Conservation (phyloP, 495 filamentous ascomycete species). For the Hypoxylon crocopeplum region DNA sequence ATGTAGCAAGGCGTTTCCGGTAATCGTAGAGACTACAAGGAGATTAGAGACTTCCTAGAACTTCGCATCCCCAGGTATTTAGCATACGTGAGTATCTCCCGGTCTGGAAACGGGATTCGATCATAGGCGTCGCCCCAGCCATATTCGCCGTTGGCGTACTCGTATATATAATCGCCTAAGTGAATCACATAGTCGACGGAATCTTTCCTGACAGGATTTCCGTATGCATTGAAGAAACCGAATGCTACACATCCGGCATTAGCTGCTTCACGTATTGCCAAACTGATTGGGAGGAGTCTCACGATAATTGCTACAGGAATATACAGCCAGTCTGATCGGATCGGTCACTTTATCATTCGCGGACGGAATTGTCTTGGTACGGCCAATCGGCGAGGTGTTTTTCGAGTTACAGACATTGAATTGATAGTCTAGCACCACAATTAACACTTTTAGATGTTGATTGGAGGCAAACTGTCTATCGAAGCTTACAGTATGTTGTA, state of each 20-base stretch:
- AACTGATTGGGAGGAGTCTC: conserved; percentile 20
- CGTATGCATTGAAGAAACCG: conserved; percentile 68
- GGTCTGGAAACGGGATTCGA: conserved; percentile 61
- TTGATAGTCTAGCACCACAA: conserved; percentile 46
- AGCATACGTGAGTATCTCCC: conserved; percentile 52
- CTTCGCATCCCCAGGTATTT: conserved; percentile 17
- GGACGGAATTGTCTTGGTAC: conserved; percentile 60
- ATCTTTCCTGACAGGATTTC: conserved; percentile 69
- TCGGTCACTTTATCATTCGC: conserved; percentile 44
- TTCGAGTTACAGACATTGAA: conserved; percentile 57
- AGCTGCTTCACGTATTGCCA: conserved; percentile 33
- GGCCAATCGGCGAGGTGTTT: conserved; percentile 53
- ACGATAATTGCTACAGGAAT: conserved; percentile 61
- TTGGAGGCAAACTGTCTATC: too few species aligned
- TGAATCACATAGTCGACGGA: conserved; percentile 69
- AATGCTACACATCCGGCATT: conserved; percentile 44
- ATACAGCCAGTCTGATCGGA: conserved; percentile 56
- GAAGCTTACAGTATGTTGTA: conserved; percentile 60
- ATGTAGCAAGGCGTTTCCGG: conserved; percentile 64
- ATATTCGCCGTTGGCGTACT: conserved; percentile 62
- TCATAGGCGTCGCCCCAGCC: conserved; percentile 60
- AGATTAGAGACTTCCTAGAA: not conserved
- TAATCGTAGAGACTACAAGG: conserved; percentile 60
- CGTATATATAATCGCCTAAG: conserved; percentile 73
- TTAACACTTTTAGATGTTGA: not conserved